Evolutionary conservation across 2,329 filamentous ascomycete genomes (phyloP).

Genomic region (Colletotrichum theobromicola): DNA sequence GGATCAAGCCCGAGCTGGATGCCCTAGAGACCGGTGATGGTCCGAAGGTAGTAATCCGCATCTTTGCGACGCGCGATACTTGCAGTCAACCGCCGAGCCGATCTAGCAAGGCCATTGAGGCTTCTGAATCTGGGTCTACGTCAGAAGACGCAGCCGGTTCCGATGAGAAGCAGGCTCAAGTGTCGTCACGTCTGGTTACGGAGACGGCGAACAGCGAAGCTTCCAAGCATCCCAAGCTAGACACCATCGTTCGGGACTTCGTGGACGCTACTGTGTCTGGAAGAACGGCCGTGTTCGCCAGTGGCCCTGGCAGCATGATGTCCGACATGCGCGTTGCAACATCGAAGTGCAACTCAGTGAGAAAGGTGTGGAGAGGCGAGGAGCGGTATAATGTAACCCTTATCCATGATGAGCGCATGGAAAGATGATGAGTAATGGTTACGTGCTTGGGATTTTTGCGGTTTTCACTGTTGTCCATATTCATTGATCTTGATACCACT

Average conservation of each 20-base stretch:
- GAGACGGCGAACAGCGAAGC: slow-evolving; percentile 16
- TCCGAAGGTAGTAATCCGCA: slow-evolving; percentile 54
- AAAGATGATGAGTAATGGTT: slow-evolving; percentile 39
- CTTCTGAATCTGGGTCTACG: slow-evolving; percentile 1
- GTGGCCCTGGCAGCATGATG: slow-evolving; percentile 65
- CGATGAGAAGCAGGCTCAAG: slow-evolving; percentile 28
- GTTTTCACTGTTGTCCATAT: neutral
- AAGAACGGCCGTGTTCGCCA: slow-evolving; percentile 62
- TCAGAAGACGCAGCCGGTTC: slow-evolving; percentile 1
- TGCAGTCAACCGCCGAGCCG: slow-evolving; percentile 19
- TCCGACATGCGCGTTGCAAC: slow-evolving; percentile 59
- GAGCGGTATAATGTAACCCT: slow-evolving; percentile 61
- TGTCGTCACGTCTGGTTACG: slow-evolving; percentile 18
- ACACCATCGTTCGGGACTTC: slow-evolving; percentile 53
- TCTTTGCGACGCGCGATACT: slow-evolving; percentile 64
- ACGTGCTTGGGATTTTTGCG: neutral
- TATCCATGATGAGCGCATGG: slow-evolving; percentile 65
- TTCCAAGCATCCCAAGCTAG: slow-evolving; percentile 49
- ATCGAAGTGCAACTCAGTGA: slow-evolving; percentile 56
- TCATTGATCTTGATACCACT: neutral
- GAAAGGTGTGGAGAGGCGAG: slow-evolving; percentile 62
- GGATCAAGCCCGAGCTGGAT: slow-evolving; percentile 63
- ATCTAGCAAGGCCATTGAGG: slow-evolving; percentile 20
- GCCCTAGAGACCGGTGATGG: slow-evolving; percentile 40
- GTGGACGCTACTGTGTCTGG: slow-evolving; percentile 51